Base-by-base conservation (phyloP, 306 rosid species). In the Lagenaria siceraria region DNA sequence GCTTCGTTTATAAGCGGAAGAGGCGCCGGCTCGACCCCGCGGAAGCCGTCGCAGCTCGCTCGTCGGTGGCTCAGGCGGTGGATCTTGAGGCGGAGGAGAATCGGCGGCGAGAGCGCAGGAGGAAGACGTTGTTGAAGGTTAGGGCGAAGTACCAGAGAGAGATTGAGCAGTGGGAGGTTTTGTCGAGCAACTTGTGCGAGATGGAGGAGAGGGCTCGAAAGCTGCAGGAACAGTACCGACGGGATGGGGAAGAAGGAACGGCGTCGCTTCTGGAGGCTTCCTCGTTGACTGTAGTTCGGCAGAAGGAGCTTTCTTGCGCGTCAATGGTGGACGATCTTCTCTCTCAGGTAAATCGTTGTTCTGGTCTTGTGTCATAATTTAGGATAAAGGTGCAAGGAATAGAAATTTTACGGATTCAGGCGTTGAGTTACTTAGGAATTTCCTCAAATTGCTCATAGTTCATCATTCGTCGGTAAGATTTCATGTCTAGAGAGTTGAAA, bases 81-180 rank as follows among this genome's bases (percentile, higher is more conserved):
- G 75, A 78, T 27, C 11, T 54, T 14, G 65, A 48, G 65, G 75
- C 75, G 53, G 80, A 78, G 38, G 80, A 49, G 61, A 65, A 31
- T 66, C 80, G 54, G 27, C 80, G 66, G 55, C 75, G 62, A 35
- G 80, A 78, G 42, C 66, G 80, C 6, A 66, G 71, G 76, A 78
- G 55, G 64, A 53, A 17, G 76, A 63, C 49, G 75, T 59, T 78
- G 48, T 53, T 78, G 75, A 66, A 78, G 42, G 59, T 78, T 69
- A 78, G 58, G 19, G 75, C 52, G 12, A 52, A 29, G 52, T 78
- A 78, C 27, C 54, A 33, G 80, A 66, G 53, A 52, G 80, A 78
- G 54, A 78, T 78, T 24, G 80, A 78, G 5, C 80, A 65, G 76
- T 78, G 80, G 80, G 80, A 78, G 75, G 36, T 63, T 65, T 66